phyloP scores from a whole-genome alignment of 306 rosid species.

The Vigna angularis region DNA sequence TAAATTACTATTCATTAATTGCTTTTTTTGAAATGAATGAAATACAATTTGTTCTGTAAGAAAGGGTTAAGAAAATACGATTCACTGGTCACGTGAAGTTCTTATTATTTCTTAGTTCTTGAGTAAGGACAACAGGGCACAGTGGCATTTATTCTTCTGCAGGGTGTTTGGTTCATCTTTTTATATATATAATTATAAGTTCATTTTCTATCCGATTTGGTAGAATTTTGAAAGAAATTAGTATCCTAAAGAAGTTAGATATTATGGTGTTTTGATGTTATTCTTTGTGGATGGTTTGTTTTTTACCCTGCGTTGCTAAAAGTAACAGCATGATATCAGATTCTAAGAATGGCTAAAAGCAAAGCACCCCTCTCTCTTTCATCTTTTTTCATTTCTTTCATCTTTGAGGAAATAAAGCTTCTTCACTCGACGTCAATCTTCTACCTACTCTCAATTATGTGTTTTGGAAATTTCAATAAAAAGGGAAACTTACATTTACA shows the following conservation, averaged over 20 bases:
- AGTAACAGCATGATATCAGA: conserved; percentile 43
- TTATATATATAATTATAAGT: background rate
- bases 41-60: background rate
- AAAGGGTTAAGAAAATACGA: conserved; percentile 6
- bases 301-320: conserved; percentile 40
- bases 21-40: background rate
- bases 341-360: conserved; percentile 43
- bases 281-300: conserved; percentile 23
- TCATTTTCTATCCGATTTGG: conserved; percentile 12
- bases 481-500: conserved; percentile 37
- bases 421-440: conserved; percentile 44
- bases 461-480: conserved; percentile 44
- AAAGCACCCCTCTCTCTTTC: conserved; percentile 37
- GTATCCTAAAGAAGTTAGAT: conserved; percentile 26
- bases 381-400: conserved; percentile 45
- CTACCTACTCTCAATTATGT: conserved; percentile 44
- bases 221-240: background rate
- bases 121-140: conserved; percentile 40
- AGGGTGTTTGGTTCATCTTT: conserved; percentile 24
- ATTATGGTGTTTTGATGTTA: conserved; percentile 8
- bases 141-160: conserved; percentile 32
- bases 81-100: conserved; percentile 53
- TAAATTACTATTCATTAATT: background rate
- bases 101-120: conserved; percentile 44
- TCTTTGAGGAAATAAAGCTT: conserved; percentile 51